A percentile compares a stretch with the other conserved stretches of the same genome.
These are phyloP conservation scores for Russula ochroleuca DNA, from an alignment of 768 basidiomycete genomes.

Conservation along the genomic window DNA sequence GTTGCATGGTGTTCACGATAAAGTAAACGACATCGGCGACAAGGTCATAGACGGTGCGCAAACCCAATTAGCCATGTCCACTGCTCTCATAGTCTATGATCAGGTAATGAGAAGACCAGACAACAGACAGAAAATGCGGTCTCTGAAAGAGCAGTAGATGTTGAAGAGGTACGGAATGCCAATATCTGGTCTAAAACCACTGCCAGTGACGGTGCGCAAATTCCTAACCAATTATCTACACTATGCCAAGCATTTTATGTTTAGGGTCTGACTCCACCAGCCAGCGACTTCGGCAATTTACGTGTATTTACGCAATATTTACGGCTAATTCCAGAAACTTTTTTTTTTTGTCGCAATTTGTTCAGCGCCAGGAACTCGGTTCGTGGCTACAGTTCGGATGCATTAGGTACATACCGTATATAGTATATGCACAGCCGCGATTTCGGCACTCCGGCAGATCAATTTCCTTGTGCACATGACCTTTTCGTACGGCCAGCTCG, in stretches of 20 bases:
- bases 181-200: neutral
- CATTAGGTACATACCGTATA: no score
- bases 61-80: neutral
- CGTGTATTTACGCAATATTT: no score
- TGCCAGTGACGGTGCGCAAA: neutral
- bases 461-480: no score
- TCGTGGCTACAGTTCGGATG: no score
- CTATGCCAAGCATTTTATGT: neutral
- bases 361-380: no score
- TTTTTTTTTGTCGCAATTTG: no score
- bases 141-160: no score
- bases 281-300: neutral
- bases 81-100: neutral
- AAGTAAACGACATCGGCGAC: neutral
- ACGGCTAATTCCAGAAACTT: no score
- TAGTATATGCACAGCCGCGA: no score
- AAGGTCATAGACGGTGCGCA: neutral
- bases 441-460: no score
- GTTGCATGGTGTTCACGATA: no score
- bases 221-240: neutral
- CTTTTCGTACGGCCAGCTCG: no score
- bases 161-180: neutral
- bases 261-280: neutral
- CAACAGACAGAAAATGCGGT: neutral
- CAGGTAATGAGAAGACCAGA: neutral